These are phyloP conservation scores for Brassica nigra DNA, from an alignment of 345 rosid genomes.

Conservation along the genomic window DNA sequence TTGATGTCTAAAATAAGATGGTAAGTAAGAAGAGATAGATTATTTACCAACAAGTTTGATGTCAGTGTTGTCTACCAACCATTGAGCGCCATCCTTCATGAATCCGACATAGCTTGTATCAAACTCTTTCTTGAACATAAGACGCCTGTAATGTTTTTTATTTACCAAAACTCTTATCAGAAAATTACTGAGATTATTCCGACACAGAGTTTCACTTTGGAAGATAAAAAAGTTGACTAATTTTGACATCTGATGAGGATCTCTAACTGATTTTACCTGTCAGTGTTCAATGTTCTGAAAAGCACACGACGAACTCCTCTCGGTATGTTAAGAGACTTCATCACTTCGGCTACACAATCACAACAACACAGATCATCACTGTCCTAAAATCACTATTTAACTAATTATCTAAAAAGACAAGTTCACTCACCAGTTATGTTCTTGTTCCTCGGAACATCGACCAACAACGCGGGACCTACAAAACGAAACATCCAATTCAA, in stretches of 20 bases:
- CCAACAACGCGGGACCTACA: constrained; percentile 58
- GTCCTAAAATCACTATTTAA: background rate
- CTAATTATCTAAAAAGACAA: background rate
- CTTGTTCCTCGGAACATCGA: constrained; percentile 59
- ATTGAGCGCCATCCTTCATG: constrained; percentile 77
- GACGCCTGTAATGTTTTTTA: constrained; percentile 52
- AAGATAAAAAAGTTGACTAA: background rate
- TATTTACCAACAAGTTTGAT: constrained; percentile 74
- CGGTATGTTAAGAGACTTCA: constrained; percentile 76
- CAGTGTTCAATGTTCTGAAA: constrained; percentile 86
- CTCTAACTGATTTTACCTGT: constrained; percentile 49
- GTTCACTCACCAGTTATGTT: constrained; percentile 57
- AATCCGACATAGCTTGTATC: constrained; percentile 89
- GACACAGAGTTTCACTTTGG: background rate
- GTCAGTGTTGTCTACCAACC: constrained; percentile 91
- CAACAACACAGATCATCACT: background rate
- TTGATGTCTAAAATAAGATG: background rate
- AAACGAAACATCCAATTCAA: background rate
- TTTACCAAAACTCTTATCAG: background rate
- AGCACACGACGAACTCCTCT: constrained; percentile 78
- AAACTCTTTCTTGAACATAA: constrained; percentile 71
- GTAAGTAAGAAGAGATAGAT: background rate
- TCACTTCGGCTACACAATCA: constrained; percentile 58
- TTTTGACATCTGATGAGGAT: background rate
- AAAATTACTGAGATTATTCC: background rate